Conservation (phyloP, 2,329 filamentous ascomycete species). For the Nigrograna mackinnonii region DNA sequence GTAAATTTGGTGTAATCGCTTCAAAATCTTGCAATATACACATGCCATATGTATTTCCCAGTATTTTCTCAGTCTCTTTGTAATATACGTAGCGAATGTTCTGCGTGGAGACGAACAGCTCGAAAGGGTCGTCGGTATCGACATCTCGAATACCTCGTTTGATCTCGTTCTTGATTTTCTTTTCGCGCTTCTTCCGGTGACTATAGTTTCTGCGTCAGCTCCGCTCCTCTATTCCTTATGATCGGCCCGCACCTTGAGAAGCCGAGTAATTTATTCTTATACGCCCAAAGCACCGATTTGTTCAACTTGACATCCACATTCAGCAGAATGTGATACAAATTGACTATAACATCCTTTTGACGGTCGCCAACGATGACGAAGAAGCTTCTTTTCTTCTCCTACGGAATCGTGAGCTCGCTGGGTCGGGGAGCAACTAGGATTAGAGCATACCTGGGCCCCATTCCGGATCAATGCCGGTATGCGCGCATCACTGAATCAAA, state of each 20-base stretch:
- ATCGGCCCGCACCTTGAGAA: constrained; percentile 68
- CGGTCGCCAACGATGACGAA: constrained; percentile 95
- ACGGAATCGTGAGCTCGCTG: constrained; percentile 13
- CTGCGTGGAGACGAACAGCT: constrained; percentile 93
- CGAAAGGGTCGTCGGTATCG: constrained; percentile 93
- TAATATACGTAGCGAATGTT: constrained; percentile 99
- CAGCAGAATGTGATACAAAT: constrained; percentile 91
- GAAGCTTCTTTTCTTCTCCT: constrained; percentile 96
- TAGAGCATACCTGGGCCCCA: constrained; percentile 35
- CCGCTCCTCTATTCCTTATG: background rate
- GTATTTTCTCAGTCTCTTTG: constrained; percentile 98
- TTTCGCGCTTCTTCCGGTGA: constrained; percentile 96
- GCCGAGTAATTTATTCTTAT: constrained; percentile 95
- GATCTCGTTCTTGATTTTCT: constrained; percentile 98
- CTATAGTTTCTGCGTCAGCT: constrained; percentile 36
- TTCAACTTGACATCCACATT: constrained; percentile 89
- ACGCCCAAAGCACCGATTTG: constrained; percentile 97
- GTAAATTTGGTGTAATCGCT: constrained; percentile 93
- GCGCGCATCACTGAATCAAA: constrained; percentile 32
- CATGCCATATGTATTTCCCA: constrained; percentile 98
- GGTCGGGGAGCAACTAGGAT: background rate
- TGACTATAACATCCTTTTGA: constrained; percentile 94
- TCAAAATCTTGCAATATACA: constrained; percentile 98
- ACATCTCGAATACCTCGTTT: constrained; percentile 91
- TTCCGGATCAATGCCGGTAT: constrained; percentile 46